These are phyloP conservation scores for Elongisporangium senticosum DNA, from an alignment of 352 stramenopile genomes.

Conservation along the genomic window DNA sequence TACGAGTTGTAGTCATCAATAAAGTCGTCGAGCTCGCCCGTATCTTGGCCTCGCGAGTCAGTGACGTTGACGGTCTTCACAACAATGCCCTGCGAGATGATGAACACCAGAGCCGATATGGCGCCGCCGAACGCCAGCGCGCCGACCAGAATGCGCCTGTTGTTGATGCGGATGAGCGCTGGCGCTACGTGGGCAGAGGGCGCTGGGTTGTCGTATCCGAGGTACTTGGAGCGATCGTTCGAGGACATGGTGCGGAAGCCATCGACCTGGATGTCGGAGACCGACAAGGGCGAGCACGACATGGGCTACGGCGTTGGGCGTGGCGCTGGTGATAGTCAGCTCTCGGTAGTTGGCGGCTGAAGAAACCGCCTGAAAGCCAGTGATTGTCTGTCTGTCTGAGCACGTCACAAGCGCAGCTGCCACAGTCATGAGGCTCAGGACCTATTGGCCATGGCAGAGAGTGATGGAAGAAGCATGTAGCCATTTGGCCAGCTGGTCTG, in stretches of 20 bases:
- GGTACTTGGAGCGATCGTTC: neutral
- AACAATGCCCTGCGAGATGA: conserved; percentile 32
- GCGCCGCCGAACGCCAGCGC: conserved; percentile 13
- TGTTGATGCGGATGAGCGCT: conserved; percentile 33
- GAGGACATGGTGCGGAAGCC: neutral
- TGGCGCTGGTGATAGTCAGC: neutral
- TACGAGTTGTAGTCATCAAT: conserved; percentile 34
- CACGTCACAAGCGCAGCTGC: neutral
- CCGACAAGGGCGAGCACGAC: neutral
- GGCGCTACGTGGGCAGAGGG: conserved; percentile 20
- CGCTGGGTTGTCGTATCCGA: neutral
- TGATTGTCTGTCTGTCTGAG: neutral
- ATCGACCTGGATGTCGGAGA: neutral
- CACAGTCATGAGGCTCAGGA: neutral
- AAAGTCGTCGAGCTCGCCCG: conserved; percentile 5
- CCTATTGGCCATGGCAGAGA: neutral
- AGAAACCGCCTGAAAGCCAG: neutral
- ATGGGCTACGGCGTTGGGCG: neutral
- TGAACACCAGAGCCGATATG: conserved; percentile 17
- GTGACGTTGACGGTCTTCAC: conserved; percentile 22
- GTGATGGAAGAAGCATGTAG: neutral
- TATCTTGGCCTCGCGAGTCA: conserved; percentile 2
- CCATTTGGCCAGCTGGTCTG: neutral
- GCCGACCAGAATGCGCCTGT: conserved; percentile 27
- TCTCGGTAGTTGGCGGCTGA: neutral